A percentile compares a stretch with the other conserved stretches of the same genome.
Evolutionary conservation across 2,329 filamentous ascomycete genomes (phyloP).

Genomic region (Alternaria sp.): DNA sequence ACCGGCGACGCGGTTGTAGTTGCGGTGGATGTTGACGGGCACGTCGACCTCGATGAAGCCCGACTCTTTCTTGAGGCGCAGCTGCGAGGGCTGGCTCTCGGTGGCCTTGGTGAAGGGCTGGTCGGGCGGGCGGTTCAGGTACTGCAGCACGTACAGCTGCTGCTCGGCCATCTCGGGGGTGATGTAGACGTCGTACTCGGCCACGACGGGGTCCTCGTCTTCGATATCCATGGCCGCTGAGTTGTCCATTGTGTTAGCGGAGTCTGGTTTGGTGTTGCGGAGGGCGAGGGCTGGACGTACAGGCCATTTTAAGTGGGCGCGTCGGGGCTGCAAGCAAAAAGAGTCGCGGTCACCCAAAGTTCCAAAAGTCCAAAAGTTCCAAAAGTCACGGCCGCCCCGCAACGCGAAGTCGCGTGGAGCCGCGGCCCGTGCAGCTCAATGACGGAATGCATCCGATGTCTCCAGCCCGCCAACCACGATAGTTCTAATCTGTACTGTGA

Average conservation of each 20-base stretch:
- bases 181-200: slow-evolving; percentile 81
- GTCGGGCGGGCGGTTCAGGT: slow-evolving; percentile 75
- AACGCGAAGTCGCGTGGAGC: slow-evolving; percentile 24
- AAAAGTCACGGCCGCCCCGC: slow-evolving; percentile 28
- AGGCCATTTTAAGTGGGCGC: slow-evolving; percentile 29
- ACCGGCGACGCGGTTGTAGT: slow-evolving; percentile 86
- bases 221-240: slow-evolving; percentile 36
- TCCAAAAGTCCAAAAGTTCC: slow-evolving; percentile 31
- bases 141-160: slow-evolving; percentile 78
- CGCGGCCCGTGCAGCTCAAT: slow-evolving; percentile 27
- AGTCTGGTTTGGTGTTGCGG: neutral
- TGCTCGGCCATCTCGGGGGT: slow-evolving; percentile 69
- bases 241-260: slow-evolving; percentile 10
- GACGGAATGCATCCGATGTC: slow-evolving; percentile 39
- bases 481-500: neutral
- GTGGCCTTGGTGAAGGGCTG: slow-evolving; percentile 66
- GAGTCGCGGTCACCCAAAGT: slow-evolving; percentile 5
- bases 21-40: slow-evolving; percentile 71
- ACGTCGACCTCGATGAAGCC: slow-evolving; percentile 93
- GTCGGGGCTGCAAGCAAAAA: slow-evolving; percentile 8
- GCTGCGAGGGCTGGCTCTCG: slow-evolving; percentile 65
- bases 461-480: slow-evolving; percentile 9
- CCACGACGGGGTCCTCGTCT: slow-evolving; percentile 57
- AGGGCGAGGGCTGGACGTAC: slow-evolving; percentile 25
- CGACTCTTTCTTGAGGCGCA: slow-evolving; percentile 81